Conservation (phyloP, 371 early-diverging fungal genomes). For the Saksenaea vasiformis region DNA sequence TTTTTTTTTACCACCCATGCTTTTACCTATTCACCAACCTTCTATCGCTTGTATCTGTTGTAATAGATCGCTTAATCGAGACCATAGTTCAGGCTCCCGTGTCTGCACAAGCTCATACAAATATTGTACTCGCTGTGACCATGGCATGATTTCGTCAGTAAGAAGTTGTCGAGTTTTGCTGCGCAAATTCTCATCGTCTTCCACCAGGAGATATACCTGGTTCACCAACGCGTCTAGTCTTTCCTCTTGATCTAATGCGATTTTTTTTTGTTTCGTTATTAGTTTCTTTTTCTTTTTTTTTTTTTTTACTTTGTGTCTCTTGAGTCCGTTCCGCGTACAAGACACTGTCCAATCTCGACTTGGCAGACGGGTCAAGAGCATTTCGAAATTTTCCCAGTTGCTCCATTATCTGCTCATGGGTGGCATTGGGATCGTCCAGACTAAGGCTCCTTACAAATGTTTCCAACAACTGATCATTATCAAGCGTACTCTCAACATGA, state of each 20-base stretch:
- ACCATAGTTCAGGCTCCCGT: slow-evolving; percentile 15
- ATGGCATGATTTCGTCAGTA: background rate
- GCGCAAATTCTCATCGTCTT: background rate
- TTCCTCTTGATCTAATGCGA: background rate
- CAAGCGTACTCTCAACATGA: slow-evolving; percentile 4
- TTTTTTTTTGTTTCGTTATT: background rate
- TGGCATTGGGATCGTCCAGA: slow-evolving; percentile 8
- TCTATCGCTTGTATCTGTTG: slow-evolving; percentile 5
- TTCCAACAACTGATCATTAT: background rate
- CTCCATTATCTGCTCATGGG: slow-evolving; percentile 13
- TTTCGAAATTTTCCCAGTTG: background rate
- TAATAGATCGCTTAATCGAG: slow-evolving; percentile 1
- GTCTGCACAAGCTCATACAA: slow-evolving; percentile 6
- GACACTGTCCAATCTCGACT: background rate
- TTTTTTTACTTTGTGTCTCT: background rate
- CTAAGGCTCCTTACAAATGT: slow-evolving; percentile 10
- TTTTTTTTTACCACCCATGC: background rate
- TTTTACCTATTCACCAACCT: background rate
- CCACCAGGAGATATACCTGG: background rate
- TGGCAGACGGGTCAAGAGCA: background rate
- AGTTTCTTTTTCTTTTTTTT: background rate
- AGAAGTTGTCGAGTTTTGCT: background rate
- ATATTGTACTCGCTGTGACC: slow-evolving; percentile 1
- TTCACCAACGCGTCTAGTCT: background rate
- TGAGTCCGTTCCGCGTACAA: background rate